Percentiles rank a stretch among this genome's conserved stretches.
Evolutionary conservation across 768 basidiomycete species (phyloP).

Genomic region (Agaricus sinodeliciosus): DNA sequence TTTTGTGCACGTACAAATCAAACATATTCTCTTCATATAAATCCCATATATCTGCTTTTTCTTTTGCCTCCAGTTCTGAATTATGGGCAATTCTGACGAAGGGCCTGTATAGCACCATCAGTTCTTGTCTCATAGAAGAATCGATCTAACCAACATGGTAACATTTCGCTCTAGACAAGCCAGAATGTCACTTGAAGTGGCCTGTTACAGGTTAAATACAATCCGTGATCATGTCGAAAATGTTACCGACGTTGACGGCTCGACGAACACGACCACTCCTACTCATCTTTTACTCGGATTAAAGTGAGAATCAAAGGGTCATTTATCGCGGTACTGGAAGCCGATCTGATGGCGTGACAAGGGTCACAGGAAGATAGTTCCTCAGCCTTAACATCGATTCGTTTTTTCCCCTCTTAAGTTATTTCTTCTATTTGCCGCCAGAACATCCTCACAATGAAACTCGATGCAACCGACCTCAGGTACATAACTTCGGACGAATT

Average conservation of each 20-base stretch:
- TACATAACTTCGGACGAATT: constrained; percentile 93
- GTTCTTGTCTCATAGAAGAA: background rate
- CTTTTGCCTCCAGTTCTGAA: constrained; percentile 22
- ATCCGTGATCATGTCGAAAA: background rate
- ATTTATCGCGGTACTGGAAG: no score
- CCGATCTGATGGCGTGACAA: background rate
- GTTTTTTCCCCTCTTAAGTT: background rate
- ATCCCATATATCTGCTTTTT: constrained; percentile 43
- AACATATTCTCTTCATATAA: constrained; percentile 56
- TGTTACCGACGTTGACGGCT: constrained; percentile 5
- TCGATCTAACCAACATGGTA: constrained; percentile 1
- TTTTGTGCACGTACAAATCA: constrained; percentile 25
- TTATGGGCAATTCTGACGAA: constrained; percentile 14
- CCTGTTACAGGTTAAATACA: background rate
- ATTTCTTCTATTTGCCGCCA: no score
- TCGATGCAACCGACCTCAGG: constrained; percentile 90
- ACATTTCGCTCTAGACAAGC: background rate
- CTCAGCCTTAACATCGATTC: background rate
- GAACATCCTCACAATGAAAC: constrained; percentile 55
- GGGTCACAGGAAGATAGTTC: background rate
- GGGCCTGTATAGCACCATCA: background rate
- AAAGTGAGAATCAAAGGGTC: no score
- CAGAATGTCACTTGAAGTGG: constrained; percentile 7
- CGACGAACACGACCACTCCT: constrained; percentile 3
- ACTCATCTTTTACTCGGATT: background rate